Evolutionary conservation across 2,329 filamentous ascomycete genomes (phyloP).

Genomic region (Septoria petroselini): DNA sequence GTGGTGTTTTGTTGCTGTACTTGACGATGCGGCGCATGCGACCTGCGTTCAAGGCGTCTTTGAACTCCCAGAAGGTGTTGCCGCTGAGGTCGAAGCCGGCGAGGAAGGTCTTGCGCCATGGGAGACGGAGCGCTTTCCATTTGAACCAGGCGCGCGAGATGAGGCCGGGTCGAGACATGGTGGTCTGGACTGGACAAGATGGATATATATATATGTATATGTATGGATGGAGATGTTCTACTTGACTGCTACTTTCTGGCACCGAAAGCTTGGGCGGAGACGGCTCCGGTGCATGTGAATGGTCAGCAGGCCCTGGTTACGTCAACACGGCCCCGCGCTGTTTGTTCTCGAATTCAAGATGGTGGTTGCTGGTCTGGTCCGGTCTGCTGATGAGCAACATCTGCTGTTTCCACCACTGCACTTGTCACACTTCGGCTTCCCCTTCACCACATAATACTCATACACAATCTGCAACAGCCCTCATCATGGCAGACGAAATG

Average conservation of each 20-base stretch:
- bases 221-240: constrained; percentile 7
- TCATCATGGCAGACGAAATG: constrained; percentile 63
- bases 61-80: constrained; percentile 67
- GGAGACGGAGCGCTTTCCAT: constrained; percentile 61
- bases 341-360: too few species aligned
- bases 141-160: constrained; percentile 54
- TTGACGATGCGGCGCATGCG: constrained; percentile 59
- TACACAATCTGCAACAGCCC: not conserved
- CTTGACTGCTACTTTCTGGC: constrained; percentile 3
- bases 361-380: too few species aligned
- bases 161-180: constrained; percentile 41
- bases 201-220: not conserved
- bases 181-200: constrained; percentile 26
- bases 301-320: not conserved
- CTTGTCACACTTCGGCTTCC: not conserved
- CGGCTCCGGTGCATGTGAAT: not conserved
- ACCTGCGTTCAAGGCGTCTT: constrained; percentile 53
- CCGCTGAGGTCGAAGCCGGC: constrained; percentile 60
- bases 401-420: not conserved
- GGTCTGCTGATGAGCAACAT: not conserved
- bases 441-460: not conserved
- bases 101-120: constrained; percentile 60
- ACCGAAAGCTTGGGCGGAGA: not conserved
- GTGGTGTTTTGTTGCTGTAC: constrained; percentile 48
- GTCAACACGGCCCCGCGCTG: not conserved